phyloP scores from a whole-genome alignment of 495 filamentous ascomycete genomes.

The Arthonia radiata region DNA sequence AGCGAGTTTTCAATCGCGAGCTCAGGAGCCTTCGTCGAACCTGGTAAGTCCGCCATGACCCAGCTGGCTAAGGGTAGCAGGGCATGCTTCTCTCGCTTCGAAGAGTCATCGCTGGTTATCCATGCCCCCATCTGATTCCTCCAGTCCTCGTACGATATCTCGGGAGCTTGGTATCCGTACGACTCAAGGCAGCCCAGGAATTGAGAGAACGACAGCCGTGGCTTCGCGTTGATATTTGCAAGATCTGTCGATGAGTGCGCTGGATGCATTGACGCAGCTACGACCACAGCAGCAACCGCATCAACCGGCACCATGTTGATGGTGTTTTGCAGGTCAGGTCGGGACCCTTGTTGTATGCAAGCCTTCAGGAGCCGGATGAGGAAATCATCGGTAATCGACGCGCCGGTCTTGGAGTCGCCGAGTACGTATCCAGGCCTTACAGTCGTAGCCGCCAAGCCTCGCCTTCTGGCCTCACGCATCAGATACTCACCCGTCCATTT shows the following conservation, averaged over 20 bases:
- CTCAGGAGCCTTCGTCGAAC: slow-evolving; percentile 53
- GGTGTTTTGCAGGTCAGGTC: slow-evolving; percentile 63
- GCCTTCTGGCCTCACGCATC: slow-evolving; percentile 48
- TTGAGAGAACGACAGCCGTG: slow-evolving; percentile 53
- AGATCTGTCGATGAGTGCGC: slow-evolving; percentile 27
- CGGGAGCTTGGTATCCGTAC: slow-evolving; percentile 54
- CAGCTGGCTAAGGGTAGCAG: no score
- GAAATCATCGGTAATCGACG: slow-evolving; percentile 78
- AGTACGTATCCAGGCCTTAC: slow-evolving; percentile 72
- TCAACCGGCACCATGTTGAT: slow-evolving; percentile 80
- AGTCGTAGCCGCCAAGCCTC: slow-evolving; percentile 52
- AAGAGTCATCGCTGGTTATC: no score
- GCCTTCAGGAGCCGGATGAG: slow-evolving; percentile 73
- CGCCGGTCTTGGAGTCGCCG: slow-evolving; percentile 47
- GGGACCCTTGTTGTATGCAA: slow-evolving; percentile 49
- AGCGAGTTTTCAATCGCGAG: slow-evolving; percentile 54
- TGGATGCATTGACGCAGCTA: slow-evolving; percentile 27
- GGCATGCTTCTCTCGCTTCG: no score
- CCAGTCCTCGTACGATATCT: slow-evolving; percentile 34
- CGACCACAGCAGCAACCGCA: slow-evolving; percentile 57
- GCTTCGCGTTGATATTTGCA: slow-evolving; percentile 60
- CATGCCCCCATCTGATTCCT: slow-evolving; percentile 11
- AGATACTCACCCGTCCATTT: slow-evolving; percentile 75
- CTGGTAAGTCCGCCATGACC: slow-evolving; percentile 53
- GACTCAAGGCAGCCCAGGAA: slow-evolving; percentile 44